These are phyloP conservation scores for Annulohypoxylon stygium DNA, from an alignment of 495 filamentous ascomycete genomes.

Conservation along the genomic window DNA sequence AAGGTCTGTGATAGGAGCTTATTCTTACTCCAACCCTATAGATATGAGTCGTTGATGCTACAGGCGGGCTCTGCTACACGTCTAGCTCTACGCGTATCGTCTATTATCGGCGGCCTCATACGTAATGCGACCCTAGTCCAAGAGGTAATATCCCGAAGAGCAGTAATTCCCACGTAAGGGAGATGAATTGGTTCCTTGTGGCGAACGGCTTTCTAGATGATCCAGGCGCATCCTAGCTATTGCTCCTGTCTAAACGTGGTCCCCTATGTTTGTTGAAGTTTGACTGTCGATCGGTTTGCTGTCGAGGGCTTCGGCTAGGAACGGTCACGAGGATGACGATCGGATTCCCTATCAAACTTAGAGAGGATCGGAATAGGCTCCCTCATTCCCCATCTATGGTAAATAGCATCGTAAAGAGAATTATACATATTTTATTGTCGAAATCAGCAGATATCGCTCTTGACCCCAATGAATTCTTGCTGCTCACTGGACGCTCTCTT, in stretches of 20 bases:
- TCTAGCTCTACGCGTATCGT: neutral
- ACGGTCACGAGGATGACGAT: slow-evolving; percentile 9
- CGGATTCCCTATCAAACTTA: neutral
- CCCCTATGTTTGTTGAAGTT: neutral
- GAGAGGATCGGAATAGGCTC: neutral
- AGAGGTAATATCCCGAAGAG: neutral
- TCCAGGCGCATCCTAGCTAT: neutral
- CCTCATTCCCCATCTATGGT: neutral
- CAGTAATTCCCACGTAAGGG: neutral
- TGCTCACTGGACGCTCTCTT: neutral
- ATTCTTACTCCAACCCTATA: neutral
- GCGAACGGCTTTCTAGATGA: neutral
- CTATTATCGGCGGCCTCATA: slow-evolving; percentile 2
- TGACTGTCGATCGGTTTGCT: neutral
- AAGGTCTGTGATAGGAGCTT: slow-evolving; percentile 5
- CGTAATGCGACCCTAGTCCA: neutral
- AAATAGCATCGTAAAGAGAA: neutral
- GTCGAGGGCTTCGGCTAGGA: neutral
- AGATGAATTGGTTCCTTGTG: neutral
- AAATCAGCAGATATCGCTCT: neutral
- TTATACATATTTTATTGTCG: neutral
- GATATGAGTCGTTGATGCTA: neutral
- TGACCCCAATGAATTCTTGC: neutral
- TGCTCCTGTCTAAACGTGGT: neutral
- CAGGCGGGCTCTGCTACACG: neutral